Percentiles rank a stretch among this genome's conserved stretches.
These are phyloP conservation scores for Schizonepeta tenuifolia DNA, from an alignment of 257 asterid genomes.

Conservation along the genomic window DNA sequence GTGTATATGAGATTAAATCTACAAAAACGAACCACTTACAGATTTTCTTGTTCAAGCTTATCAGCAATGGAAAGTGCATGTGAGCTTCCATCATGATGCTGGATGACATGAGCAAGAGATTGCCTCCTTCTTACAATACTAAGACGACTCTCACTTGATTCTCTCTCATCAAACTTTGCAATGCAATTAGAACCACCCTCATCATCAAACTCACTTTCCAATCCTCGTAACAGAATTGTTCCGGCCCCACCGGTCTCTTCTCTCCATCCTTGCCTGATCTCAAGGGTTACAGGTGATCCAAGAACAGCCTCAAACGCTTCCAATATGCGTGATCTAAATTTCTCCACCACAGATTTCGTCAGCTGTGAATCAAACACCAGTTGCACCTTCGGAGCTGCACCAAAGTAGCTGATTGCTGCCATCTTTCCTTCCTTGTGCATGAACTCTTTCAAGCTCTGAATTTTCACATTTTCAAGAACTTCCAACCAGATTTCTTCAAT, in stretches of 20 bases:
- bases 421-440: slow-evolving; percentile 78
- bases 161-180: slow-evolving; percentile 38
- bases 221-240: slow-evolving; percentile 39
- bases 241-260: slow-evolving; percentile 37
- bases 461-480: slow-evolving; percentile 67
- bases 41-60: slow-evolving; percentile 87
- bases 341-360: slow-evolving; percentile 74
- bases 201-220: slow-evolving; percentile 32
- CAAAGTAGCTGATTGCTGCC: slow-evolving; percentile 58
- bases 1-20: neutral
- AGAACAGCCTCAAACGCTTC: slow-evolving; percentile 89
- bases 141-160: slow-evolving; percentile 54
- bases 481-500: slow-evolving; percentile 72
- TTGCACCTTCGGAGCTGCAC: slow-evolving; percentile 91
- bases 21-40: slow-evolving; percentile 54
- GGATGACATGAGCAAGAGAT: slow-evolving; percentile 83
- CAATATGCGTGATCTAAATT: slow-evolving; percentile 62
- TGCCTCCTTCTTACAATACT: slow-evolving; percentile 79
- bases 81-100: slow-evolving; percentile 70
- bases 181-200: slow-evolving; percentile 19
- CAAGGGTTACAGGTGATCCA: slow-evolving; percentile 71
- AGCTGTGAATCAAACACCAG: slow-evolving; percentile 70
- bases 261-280: slow-evolving; percentile 66
- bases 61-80: slow-evolving; percentile 73
- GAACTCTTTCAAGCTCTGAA: slow-evolving; percentile 71